Percentiles rank a stretch among this genome's conserved stretches.
Conservation (phyloP, 768 basidiomycete species). For the Russula vinacea region DNA sequence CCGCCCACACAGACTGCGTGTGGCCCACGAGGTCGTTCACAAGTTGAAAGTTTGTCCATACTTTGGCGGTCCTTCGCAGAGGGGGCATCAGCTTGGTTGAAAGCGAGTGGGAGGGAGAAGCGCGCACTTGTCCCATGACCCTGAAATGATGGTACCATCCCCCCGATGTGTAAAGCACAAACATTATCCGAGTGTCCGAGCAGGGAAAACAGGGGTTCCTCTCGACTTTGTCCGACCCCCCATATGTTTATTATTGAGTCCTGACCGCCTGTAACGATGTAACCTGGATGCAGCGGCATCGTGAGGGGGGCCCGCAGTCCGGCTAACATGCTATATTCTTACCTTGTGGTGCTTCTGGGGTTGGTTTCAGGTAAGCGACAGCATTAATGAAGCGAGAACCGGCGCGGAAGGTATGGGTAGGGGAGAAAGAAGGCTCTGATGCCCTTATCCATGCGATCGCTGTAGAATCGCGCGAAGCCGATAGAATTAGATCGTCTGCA, state of each 20-base stretch:
- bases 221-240: slow-evolving; percentile 52
- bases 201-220: slow-evolving; percentile 77
- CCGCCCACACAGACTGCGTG: slow-evolving; percentile 92
- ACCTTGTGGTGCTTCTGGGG: slow-evolving; percentile 69
- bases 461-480: slow-evolving; percentile 88
- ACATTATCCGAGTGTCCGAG: slow-evolving; percentile 90
- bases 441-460: slow-evolving; percentile 80
- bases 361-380: slow-evolving; percentile 63
- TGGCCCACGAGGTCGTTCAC: slow-evolving; percentile 79
- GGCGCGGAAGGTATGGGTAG: slow-evolving; percentile 53
- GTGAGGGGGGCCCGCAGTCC: slow-evolving; percentile 17
- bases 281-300: slow-evolving; percentile 42
- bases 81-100: neutral
- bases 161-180: slow-evolving; percentile 72
- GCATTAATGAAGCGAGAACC: slow-evolving; percentile 80
- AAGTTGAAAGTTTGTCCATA: slow-evolving; percentile 80
- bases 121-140: slow-evolving; percentile 93
- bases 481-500: slow-evolving; percentile 73
- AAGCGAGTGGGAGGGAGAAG: neutral
- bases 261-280: slow-evolving; percentile 82
- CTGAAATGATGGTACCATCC: slow-evolving; percentile 79
- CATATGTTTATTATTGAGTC: slow-evolving; percentile 87
- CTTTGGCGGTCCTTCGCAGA: slow-evolving; percentile 76
- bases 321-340: slow-evolving; percentile 28
- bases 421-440: slow-evolving; percentile 50